phyloP scores from a whole-genome alignment of 163 green algal genomes.

The Volvox carteri region DNA sequence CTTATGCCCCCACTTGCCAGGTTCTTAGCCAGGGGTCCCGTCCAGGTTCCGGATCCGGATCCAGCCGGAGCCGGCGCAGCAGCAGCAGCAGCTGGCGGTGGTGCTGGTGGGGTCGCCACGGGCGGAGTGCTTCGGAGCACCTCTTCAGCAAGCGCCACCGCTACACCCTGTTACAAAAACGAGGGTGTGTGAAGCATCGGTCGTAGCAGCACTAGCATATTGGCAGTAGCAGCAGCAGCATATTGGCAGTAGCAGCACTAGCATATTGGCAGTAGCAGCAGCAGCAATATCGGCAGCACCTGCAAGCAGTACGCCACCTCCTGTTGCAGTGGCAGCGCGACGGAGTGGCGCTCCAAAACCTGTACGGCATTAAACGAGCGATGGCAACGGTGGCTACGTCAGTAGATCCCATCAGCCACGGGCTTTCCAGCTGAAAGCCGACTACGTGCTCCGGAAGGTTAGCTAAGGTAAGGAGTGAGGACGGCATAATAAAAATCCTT shows the following conservation, averaged over 20 bases:
- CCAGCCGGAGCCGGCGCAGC: not conserved
- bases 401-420: no score
- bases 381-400: no score
- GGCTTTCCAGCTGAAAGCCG: no score
- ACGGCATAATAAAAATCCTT: no score
- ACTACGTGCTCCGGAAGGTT: no score
- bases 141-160: slow-evolving; percentile 35
- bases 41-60: no score
- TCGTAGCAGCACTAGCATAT: not conserved
- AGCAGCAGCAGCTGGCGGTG: not conserved
- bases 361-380: no score
- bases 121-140: slow-evolving; percentile 34
- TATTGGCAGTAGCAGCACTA: not conserved
- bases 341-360: slow-evolving; percentile 8
- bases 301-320: slow-evolving; percentile 49
- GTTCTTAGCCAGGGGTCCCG: no score
- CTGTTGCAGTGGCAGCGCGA: slow-evolving; percentile 23
- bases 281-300: not conserved
- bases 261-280: not conserved
- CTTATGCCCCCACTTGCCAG: no score
- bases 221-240: not conserved
- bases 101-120: not conserved
- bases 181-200: not conserved
- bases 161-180: slow-evolving; percentile 23
- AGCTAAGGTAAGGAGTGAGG: no score